Evolutionary conservation across 306 rosid species (phyloP), one percentile per base, ranked within the genome.

Genomic region (Malus asiatica): DNA sequence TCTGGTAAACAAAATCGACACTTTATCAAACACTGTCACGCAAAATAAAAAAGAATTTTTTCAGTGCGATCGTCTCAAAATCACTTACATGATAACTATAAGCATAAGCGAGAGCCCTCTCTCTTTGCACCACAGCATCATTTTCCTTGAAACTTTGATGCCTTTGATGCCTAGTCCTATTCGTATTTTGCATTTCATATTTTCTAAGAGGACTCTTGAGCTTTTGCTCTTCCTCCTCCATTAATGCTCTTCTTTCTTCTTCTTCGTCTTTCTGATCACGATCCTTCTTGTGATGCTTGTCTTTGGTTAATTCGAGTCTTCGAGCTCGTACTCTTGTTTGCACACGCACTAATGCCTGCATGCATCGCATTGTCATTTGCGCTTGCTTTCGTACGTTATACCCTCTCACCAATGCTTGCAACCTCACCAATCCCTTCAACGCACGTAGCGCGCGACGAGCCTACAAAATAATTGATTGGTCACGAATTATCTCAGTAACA

Each of bases 361-460:
- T 95, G 78, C 99, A 92, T 9, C 97, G 85, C 99, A 95, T 95
- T 48, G 99, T 95, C 96, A 90, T 83, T 29, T 89, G 93, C 11
- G 99, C 97, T 87, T 95, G 99, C 85, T 92, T 95, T 18, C 99
- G 68, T 52, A 95, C 99, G 62, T 92, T 92, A 46, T 95, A 89
- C 18, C 99, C 97, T 77, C 99, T 89, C 76, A 92, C 99, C 46
- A 95, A 82, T 58, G 99, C 99, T 58, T 95, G 99, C 35, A 95
- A 73, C 75, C 97, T 88, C 81, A 95, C 99, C 30, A 95, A 66
- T 30, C 97, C 99, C 81, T 95, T 95, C 83, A 95, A 80, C 0
- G 99, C 99, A 12, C 97, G 91, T 78, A 84, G 46, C 11, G 99
- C 99, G 8, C 99, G 87, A 77, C 99, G 85, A 69, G 97, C 96